Evolutionary conservation across 2,329 filamentous ascomycete genomes (phyloP).

Genomic region (Stachybotrys chlorohalonatus): DNA sequence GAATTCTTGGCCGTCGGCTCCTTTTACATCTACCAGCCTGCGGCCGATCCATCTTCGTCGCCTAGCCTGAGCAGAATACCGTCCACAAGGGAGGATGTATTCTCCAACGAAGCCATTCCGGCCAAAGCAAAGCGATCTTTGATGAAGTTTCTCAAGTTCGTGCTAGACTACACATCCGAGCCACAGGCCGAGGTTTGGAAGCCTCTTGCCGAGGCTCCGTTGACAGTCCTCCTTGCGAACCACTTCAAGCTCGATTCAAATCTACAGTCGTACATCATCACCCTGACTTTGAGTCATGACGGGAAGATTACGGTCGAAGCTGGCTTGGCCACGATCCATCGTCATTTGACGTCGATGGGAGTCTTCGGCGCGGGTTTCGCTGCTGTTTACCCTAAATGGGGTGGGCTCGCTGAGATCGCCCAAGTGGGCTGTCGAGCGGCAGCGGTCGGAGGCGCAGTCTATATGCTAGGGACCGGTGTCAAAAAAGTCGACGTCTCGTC

Average conservation of each 20-base stretch:
- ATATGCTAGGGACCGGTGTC: conserved; percentile 71
- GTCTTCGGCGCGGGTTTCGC: conserved; percentile 83
- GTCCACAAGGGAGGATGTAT: conserved; percentile 85
- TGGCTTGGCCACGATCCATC: conserved; percentile 64
- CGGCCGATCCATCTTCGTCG: conserved; percentile 15
- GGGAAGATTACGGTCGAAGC: conserved; percentile 51
- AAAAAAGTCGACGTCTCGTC: conserved; percentile 17
- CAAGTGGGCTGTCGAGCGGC: conserved; percentile 87
- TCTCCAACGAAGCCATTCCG: conserved; percentile 66
- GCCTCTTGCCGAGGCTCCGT: conserved; percentile 39
- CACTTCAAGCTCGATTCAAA: conserved; percentile 60
- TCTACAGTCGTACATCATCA: conserved; percentile 51
- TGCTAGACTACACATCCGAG: conserved; percentile 59
- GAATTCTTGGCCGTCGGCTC: conserved; percentile 91
- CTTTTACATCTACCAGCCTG: conserved; percentile 66
- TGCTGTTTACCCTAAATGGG: conserved; percentile 87
- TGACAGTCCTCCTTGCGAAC: conserved; percentile 49
- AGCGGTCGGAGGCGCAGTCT: conserved; percentile 84
- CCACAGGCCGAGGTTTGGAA: conserved; percentile 49
- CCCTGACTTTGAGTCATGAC: conserved; percentile 67
- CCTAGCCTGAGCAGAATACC: conserved; percentile 61
- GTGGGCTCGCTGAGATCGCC: conserved; percentile 76
- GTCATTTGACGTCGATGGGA: conserved; percentile 79
- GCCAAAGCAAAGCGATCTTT: conserved; percentile 73
- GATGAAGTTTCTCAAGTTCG: conserved; percentile 92